Evolutionary conservation across 2,329 filamentous ascomycete species (phyloP).

Genomic region (Pyricularia grisea): DNA sequence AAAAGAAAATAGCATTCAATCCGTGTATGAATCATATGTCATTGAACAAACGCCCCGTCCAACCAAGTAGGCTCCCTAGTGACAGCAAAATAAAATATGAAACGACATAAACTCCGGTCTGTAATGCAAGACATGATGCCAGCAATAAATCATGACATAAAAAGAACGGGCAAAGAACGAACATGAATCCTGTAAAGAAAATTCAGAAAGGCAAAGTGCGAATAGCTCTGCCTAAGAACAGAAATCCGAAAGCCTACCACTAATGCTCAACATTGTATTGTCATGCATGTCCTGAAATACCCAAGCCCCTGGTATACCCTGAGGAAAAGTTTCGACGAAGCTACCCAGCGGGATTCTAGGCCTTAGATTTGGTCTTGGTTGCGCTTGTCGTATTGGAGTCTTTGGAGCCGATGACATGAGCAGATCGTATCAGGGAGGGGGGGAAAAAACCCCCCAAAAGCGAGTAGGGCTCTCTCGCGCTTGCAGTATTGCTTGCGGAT

Average conservation of each 20-base stretch:
- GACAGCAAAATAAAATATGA: neutral
- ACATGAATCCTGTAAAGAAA: neutral
- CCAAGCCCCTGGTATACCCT: neutral
- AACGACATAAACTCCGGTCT: neutral
- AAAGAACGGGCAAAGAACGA: neutral
- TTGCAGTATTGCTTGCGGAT: neutral
- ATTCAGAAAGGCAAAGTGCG: neutral
- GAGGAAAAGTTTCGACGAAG: neutral
- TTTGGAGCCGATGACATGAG: neutral
- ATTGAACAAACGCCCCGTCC: neutral
- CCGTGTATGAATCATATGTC: neutral
- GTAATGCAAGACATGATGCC: neutral
- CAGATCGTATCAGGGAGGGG: neutral
- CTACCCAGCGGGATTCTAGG: neutral
- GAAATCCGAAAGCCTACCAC: neutral
- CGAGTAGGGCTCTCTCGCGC: neutral
- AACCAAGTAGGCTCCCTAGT: neutral
- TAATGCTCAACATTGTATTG: neutral
- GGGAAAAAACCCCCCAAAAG: neutral
- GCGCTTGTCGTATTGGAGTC: neutral
- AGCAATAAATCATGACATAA: neutral
- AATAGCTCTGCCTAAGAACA: neutral
- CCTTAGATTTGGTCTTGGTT: neutral
- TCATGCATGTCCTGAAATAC: no score
- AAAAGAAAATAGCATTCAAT: neutral